phyloP scores from a whole-genome alignment of 768 basidiomycete species.

The Russula sp. region DNA sequence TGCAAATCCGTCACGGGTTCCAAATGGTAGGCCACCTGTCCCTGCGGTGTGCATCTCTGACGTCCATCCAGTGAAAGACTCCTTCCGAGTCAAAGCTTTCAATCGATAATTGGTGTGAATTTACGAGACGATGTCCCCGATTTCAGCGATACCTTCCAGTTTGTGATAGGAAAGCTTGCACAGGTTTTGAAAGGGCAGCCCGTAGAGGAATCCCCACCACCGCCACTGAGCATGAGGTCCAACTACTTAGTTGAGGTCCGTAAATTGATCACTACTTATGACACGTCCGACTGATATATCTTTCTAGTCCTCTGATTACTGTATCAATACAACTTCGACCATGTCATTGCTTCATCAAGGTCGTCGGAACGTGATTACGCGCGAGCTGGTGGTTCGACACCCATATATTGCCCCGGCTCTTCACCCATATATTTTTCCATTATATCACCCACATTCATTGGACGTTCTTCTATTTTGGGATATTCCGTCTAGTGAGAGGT shows the following conservation, averaged over 20 bases:
- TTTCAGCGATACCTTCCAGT: conserved; percentile 46
- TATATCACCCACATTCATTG: conserved; percentile 69
- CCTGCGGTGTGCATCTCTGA: conserved; percentile 8
- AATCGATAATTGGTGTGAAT: conserved; percentile 44
- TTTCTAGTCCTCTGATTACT: conserved; percentile 24
- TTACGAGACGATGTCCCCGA: conserved; percentile 41
- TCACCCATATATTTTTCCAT: conserved; percentile 67
- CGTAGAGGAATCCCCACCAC: conserved; percentile 29
- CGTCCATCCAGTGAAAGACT: conserved; percentile 41
- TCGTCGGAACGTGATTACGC: conserved; percentile 45
- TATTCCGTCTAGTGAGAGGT: conserved; percentile 54
- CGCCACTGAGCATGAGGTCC: conserved; percentile 31
- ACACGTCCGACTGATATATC: neutral
- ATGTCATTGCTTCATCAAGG: conserved; percentile 51
- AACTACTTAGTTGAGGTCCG: conserved; percentile 29
- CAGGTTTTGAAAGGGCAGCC: conserved; percentile 48
- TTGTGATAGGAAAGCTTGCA: conserved; percentile 51
- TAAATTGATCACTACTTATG: neutral
- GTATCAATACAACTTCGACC: conserved; percentile 35
- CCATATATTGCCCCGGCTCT: conserved; percentile 55
- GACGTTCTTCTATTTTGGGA: conserved; percentile 79
- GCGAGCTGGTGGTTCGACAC: conserved; percentile 42
- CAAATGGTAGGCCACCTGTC: conserved; percentile 43
- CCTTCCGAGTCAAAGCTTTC: conserved; percentile 48
- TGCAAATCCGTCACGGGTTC: conserved; percentile 43